Evolutionary conservation across 1,284 basidiomycete species (phyloP).

Genomic region (Apiotrichum sp.): DNA sequence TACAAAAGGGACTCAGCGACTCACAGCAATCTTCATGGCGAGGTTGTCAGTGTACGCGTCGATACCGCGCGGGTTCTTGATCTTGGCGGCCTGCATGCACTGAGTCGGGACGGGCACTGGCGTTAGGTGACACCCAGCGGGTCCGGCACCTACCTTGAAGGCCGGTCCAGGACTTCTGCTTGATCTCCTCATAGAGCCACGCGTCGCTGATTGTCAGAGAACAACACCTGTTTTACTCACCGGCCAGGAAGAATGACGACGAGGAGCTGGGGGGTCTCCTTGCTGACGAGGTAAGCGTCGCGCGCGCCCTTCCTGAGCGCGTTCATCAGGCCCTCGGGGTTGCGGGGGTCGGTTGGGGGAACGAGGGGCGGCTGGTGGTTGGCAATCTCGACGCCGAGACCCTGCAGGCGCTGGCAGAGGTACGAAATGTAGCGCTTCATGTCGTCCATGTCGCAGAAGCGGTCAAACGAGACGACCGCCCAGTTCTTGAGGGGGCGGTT

Average conservation of each 20-base stretch:
- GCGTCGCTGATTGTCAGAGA: slow-evolving; percentile 27
- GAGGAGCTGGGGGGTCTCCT: slow-evolving; percentile 41
- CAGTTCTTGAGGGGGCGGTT: slow-evolving; percentile 38
- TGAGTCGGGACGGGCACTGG: slow-evolving; percentile 26
- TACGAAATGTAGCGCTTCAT: slow-evolving; percentile 32
- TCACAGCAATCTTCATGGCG: slow-evolving; percentile 37
- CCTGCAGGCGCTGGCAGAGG: slow-evolving; percentile 18
- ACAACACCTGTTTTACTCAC: slow-evolving; percentile 11
- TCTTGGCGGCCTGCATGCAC: slow-evolving; percentile 44
- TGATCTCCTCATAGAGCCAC: slow-evolving; percentile 46
- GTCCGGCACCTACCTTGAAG: slow-evolving; percentile 1
- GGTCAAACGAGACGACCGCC: slow-evolving; percentile 41
- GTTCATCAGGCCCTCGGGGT: not conserved
- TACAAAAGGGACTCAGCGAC: not conserved
- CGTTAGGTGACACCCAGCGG: not conserved
- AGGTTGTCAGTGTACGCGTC: slow-evolving; percentile 49
- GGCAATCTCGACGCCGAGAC: slow-evolving; percentile 22
- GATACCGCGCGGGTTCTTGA: slow-evolving; percentile 34
- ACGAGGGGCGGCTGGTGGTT: slow-evolving; percentile 24
- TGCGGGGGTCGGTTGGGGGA: not conserved
- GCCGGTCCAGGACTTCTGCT: slow-evolving; percentile 32
- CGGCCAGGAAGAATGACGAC: slow-evolving; percentile 36
- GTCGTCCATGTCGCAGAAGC: slow-evolving; percentile 20
- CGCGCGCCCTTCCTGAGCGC: slow-evolving; percentile 26
- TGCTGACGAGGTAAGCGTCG: slow-evolving; percentile 27